Percentiles rank a stretch among this genome's conserved stretches.
Conservation (phyloP, 202 grass and related monocot species). For the Zoysia matrella region DNA sequence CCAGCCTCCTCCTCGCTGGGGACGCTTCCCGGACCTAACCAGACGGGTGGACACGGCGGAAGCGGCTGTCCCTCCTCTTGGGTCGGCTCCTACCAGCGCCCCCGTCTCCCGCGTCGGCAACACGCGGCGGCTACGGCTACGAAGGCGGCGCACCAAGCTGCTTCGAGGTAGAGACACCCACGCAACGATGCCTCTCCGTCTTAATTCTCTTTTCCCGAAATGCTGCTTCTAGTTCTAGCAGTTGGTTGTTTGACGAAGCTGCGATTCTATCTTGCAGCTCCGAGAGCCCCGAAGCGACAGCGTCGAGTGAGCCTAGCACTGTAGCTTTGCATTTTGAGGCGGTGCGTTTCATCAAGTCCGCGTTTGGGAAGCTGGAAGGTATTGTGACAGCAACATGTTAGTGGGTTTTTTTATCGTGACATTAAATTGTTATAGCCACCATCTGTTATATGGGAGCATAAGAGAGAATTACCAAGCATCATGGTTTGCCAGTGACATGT, state of each 20-base stretch:
- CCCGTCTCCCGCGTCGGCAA: background rate
- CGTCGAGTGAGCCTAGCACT: slow-evolving; percentile 22
- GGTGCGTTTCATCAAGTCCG: slow-evolving; percentile 60
- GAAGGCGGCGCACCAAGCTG: background rate
- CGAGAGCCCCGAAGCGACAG: slow-evolving; percentile 10
- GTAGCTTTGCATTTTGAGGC: slow-evolving; percentile 44
- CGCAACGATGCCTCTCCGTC: background rate
- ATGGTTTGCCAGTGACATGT: background rate
- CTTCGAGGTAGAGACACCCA: slow-evolving; percentile 10
- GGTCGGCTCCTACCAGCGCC: slow-evolving; percentile 2
- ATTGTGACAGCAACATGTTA: background rate
- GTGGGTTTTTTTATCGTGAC: background rate
- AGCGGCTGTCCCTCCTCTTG: slow-evolving; percentile 8
- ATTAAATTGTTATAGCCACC: background rate
- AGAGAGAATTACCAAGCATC: background rate
- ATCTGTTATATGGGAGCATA: background rate
- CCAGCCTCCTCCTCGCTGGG: background rate
- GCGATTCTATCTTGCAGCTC: slow-evolving; percentile 36
- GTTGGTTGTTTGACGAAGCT: background rate
- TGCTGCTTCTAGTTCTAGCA: background rate
- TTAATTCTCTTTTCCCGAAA: slow-evolving; percentile 16
- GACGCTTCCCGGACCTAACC: background rate
- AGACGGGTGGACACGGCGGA: background rate
- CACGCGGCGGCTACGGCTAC: background rate
- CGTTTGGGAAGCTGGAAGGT: slow-evolving; percentile 60